Percentiles rank a stretch among this genome's conserved stretches.
These are phyloP conservation scores for Sutorius eximius DNA, from an alignment of 1,284 basidiomycete species.

Conservation along the genomic window DNA sequence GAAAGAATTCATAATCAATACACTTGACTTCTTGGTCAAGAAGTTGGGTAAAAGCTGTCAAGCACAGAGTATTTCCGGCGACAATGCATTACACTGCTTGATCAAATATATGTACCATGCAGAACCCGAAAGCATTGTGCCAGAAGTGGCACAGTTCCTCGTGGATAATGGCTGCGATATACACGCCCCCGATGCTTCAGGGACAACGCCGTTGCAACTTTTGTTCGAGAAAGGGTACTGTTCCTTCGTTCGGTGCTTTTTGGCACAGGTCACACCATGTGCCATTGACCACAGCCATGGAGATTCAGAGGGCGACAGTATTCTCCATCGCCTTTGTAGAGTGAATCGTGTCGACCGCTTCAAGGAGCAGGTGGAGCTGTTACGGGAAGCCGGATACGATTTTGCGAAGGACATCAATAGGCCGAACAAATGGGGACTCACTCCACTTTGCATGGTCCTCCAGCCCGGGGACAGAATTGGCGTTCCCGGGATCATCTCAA, in stretches of 20 bases:
- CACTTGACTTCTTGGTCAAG: neutral
- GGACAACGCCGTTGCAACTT: neutral
- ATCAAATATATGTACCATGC: neutral
- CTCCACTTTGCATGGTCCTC: neutral
- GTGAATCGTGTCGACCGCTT: neutral
- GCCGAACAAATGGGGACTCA: neutral
- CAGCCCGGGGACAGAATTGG: neutral
- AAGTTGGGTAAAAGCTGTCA: neutral
- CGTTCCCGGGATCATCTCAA: neutral
- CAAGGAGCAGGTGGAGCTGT: neutral
- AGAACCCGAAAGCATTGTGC: too few species aligned
- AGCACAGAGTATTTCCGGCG: neutral
- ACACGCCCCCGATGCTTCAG: neutral
- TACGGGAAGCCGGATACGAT: neutral
- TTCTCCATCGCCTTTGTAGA: neutral
- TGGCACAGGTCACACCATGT: neutral
- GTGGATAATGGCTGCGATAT: neutral
- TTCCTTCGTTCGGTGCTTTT: neutral
- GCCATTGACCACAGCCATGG: neutral
- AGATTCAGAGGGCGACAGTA: neutral
- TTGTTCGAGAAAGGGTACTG: neutral
- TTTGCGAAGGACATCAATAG: neutral
- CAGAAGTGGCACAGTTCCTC: neutral
- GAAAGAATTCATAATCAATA: neutral
- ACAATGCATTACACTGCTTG: neutral